Evolutionary conservation across 106 monocot genomes (phyloP).

Genomic region (Platanthera zijinensis): DNA sequence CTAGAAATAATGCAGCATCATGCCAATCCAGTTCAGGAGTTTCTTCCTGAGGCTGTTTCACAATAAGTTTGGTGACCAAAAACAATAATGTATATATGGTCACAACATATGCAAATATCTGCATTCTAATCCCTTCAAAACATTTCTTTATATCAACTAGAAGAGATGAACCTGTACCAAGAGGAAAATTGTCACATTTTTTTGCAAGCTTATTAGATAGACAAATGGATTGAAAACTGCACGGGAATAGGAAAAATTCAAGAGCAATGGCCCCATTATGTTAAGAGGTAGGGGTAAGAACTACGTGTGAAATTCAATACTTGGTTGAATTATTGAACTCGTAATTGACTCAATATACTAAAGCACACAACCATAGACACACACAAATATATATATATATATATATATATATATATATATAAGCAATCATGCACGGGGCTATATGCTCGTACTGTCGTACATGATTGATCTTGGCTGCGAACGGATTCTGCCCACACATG

Average conservation of each 20-base stretch:
- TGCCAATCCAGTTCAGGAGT: conserved; percentile 13
- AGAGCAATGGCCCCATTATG: too few relatives aligned
- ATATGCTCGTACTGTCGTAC: too few relatives aligned
- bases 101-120: conserved; percentile 16
- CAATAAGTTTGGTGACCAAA: conserved; percentile 4
- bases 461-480: too few relatives aligned
- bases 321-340: background rate
- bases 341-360: background rate
- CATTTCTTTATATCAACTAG: conserved; percentile 6
- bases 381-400: too few relatives aligned
- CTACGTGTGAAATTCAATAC: background rate
- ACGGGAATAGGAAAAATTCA: background rate
- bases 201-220: background rate
- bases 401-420: too few relatives aligned
- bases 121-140: conserved; percentile 12
- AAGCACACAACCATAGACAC: background rate
- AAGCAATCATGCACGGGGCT: too few relatives aligned
- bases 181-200: background rate
- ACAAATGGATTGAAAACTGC: background rate
- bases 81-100: conserved; percentile 17
- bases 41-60: conserved; percentile 16
- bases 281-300: background rate
- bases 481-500: too few relatives aligned
- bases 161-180: conserved; percentile 9
- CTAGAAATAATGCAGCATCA: conserved; percentile 5